Base-by-base conservation (phyloP, 2,329 filamentous ascomycete species). In the Diaporthe velutina region DNA sequence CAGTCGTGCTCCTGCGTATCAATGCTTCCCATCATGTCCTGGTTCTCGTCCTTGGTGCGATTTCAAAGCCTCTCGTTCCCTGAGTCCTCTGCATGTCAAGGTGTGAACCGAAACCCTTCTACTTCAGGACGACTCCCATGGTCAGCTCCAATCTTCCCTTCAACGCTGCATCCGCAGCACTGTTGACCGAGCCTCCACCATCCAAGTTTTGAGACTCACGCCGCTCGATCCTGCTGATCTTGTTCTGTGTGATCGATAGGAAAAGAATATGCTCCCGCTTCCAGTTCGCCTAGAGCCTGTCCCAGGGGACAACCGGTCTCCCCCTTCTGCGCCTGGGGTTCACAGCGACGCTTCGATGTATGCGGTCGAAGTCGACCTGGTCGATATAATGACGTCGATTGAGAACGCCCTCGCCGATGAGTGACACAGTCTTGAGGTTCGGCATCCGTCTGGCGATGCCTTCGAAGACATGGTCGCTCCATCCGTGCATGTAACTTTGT, bases 361-460 rank as follows among this genome's bases (percentile, higher is more conserved):
- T 13, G 10, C 22, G 6, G 10, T 40, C 12, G 30, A 60, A 60
- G 12, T 15, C 33, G 0, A 5, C 1, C 5, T 40, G 33, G 3
- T 40, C 12, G 19, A 60, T 2, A 1, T 60, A 22, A 40, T 60
- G 57, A 8, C 57, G 57, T 25, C 57, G 33, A 9, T 60, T 6
- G 1, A 60, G 0, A 1, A 28, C n/a, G 12, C 22, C 57, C 22
- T 60, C 57, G 12, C 57, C 13, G 22, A 25, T 6, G 7, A 40
- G 35, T 3, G 57, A 60, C 8, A 17, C 35, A 4, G 10, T 40
- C n/a, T 60, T 8, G 22, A 60, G 35, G n/a, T 60, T 60, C 3
- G 22, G 57, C 22, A 60, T 10, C 4, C 7, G 22, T 3, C 0
- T 1, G 4, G 5, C 33, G 4, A 60, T 0, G 10, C 0, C 1